Evolutionary conservation across 495 filamentous ascomycete species (phyloP).

Genomic region (Corynascus novoguineensis): DNA sequence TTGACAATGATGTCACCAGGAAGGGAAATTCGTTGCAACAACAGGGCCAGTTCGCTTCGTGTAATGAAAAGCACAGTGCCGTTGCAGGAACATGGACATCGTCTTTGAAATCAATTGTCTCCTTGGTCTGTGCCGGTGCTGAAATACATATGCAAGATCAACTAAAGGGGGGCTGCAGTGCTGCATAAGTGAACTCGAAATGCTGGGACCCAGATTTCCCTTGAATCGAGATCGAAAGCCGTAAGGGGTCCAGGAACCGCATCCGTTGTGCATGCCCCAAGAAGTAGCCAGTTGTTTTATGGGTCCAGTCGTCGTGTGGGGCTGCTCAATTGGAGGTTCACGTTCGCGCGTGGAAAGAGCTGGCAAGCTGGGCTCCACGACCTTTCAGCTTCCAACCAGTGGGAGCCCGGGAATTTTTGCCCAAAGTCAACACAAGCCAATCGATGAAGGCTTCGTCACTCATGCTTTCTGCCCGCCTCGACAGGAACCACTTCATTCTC

Average conservation of each 20-base stretch:
- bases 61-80: too few relatives aligned
- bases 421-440: constrained; percentile 39
- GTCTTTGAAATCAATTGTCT: too few relatives aligned
- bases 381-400: constrained; percentile 26
- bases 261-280: background rate
- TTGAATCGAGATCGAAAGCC: background rate
- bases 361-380: constrained; percentile 23
- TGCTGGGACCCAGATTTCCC: background rate
- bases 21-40: too few relatives aligned
- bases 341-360: constrained; percentile 18
- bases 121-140: too few relatives aligned
- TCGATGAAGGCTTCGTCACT: constrained; percentile 35
- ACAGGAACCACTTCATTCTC: constrained; percentile 14
- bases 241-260: constrained; percentile 2
- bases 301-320: constrained; percentile 8
- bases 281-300: background rate
- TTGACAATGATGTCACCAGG: too few relatives aligned
- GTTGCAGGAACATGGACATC: too few relatives aligned
- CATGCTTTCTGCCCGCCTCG: constrained; percentile 19
- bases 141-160: too few relatives aligned
- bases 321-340: constrained; percentile 20
- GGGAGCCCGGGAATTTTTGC: constrained; percentile 26
- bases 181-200: background rate
- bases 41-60: too few relatives aligned
- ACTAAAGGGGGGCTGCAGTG: too few relatives aligned